Evolutionary conservation across 2,329 filamentous ascomycete genomes (phyloP), one percentile per base, ranked within the genome.

Genomic region (Verticillium dahliae): DNA sequence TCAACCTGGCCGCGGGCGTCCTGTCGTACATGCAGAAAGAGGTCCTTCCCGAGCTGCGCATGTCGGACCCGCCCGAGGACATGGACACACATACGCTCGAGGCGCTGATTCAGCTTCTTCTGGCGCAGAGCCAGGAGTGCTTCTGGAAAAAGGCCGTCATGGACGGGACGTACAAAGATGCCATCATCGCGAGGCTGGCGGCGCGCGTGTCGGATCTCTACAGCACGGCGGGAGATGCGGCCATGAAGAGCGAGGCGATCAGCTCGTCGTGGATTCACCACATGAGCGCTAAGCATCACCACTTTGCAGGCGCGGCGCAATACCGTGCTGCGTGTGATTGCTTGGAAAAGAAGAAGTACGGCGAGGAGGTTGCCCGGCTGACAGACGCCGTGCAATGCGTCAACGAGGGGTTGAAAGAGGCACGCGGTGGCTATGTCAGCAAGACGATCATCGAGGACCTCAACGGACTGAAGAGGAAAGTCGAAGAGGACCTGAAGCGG

Each of bases 111-210:
- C 86, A 94, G 72, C 81, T 99, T 35, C 86, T 96, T 73, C 82
- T 99, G 10, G 94, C 93, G 1, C 92, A 99, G 73, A 93, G 90
- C 34, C 95, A 99, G 72, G 95, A 99, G 76, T 98, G 93, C 72
- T 98, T 95, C 75, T 99, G 95, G 95, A 90, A 95, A 68, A 98
- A 97, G 73, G 94, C 95, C 1, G 93, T 96, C 62, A 93, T 96
- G 79, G 94, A 97, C 72, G 88, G 89, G 31, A 59, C 45, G 27
- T 87, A 97, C 76, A 97, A 96, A 73, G 95, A 99, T 72, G 90
- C 87, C 1, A 91, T 90, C 0, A 96, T 99, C 64, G 91, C 95
- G 2, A 95, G 96, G 72, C 81, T 99, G 18, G 93, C 95, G 4
- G 92, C 92, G 0, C 76, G 92, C 64, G 92, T 98, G 4, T 96